Evolutionary conservation across 1,139 yeast genomes (phyloP), one percentile per base, ranked within the genome.

Genomic region (Geotrichum phurueaensis): DNA sequence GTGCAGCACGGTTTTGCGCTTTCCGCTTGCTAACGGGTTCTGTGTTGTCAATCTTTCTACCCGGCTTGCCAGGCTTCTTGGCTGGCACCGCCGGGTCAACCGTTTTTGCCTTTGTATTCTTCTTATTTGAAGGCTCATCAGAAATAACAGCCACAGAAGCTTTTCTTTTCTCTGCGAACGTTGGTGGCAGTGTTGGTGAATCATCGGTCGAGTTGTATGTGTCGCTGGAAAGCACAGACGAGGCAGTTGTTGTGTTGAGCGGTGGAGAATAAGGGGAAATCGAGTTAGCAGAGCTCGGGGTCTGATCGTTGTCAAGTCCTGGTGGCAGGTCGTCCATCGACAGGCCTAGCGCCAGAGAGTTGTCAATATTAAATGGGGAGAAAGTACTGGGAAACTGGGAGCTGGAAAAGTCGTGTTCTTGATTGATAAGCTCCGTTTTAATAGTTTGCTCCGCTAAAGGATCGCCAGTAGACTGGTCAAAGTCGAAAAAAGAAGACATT

Each of bases 1-100:
- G 99, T 23, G 99, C 99, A 7, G 97, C 97, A 70, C 99, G 81
- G 74, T 94, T 94, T 75, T 94, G 99, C 1, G 97, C 98, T 23
- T 96, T 90, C 68, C 99, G 80, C 78, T 90, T 92, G 68, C 85
- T 84, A 66, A 79, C 82, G 3, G 97, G 96, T 71, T 88, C 96
- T 2, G 87, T 81, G 22, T 85, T 87, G 61, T 86, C 78, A 0
- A 89, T 91, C 76, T 89, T 90, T 64, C 97, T 80, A 3, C 89
- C 89, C 0, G 86, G 85, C 66, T 54, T 54, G 20, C 57, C 57
- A n/a, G 57, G 57, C 33, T 54, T 54, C 29, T 58, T 54, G 29
- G n/a, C 53, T 20, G 57, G 55, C 13, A n/a, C 29, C 13, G 80
- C 81, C 59, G 63, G 65, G 31, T 56, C 51, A 5, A 57, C 47